These are phyloP conservation scores for Blastobotrys illinoisensis DNA, from an alignment of 1,139 yeast genomes.

Conservation along the genomic window DNA sequence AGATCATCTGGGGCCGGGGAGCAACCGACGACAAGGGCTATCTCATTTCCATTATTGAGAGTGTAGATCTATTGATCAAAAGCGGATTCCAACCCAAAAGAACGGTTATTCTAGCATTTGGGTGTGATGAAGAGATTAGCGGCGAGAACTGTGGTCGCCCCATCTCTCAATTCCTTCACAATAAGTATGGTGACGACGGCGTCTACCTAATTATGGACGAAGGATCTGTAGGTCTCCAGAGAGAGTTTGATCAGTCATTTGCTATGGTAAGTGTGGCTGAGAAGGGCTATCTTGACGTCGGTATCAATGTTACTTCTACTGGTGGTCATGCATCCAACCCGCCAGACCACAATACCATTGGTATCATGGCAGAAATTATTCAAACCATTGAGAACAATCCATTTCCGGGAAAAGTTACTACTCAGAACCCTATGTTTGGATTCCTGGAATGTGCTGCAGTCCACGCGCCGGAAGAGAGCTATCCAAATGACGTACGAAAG, in stretches of 20 bases:
- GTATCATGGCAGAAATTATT: conserved; percentile 54
- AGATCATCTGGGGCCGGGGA: conserved; percentile 58
- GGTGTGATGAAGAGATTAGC: conserved; percentile 62
- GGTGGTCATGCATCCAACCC: conserved; percentile 76
- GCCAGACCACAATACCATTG: conserved; percentile 66
- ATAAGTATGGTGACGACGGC: conserved; percentile 51
- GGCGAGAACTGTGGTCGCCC: conserved; percentile 53
- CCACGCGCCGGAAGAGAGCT: conserved; percentile 11
- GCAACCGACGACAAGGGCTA: conserved; percentile 58
- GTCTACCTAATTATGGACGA: conserved; percentile 60
- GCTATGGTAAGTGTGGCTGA: conserved; percentile 62
- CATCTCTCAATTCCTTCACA: conserved; percentile 41
- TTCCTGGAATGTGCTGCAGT: conserved; percentile 37
- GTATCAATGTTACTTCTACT: conserved; percentile 48
- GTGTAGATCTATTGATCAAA: conserved; percentile 48
- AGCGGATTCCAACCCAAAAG: conserved; percentile 49
- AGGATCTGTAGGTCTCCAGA: conserved; percentile 42
- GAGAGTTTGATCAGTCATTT: conserved; percentile 42
- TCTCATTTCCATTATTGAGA: conserved; percentile 52
- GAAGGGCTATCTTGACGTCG: conserved; percentile 57
- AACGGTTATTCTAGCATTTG: conserved; percentile 54
- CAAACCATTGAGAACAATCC: conserved; percentile 48
- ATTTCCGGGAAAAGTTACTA: conserved; percentile 41
- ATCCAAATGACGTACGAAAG: conserved; percentile 6
- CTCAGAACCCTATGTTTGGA: conserved; percentile 46